These are phyloP conservation scores for Talaromyces atroroseus DNA, from an alignment of 2,329 filamentous ascomycete species.

Conservation along the genomic window DNA sequence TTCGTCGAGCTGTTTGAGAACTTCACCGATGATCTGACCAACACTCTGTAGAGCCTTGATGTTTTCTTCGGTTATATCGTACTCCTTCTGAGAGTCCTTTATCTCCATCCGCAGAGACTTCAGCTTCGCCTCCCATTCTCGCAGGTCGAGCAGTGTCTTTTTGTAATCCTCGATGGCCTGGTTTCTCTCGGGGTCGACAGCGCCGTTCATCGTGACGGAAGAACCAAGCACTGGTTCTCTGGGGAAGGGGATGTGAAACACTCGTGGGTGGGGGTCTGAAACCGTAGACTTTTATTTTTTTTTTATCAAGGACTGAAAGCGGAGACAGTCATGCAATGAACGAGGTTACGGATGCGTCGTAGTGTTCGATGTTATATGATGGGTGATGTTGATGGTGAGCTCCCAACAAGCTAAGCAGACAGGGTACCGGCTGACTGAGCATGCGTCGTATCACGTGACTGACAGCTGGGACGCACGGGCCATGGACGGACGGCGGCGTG, in stretches of 20 bases:
- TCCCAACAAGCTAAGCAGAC: too few relatives aligned
- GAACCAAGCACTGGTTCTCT: constrained; percentile 7
- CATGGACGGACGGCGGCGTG: neutral
- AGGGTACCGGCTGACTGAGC: constrained; percentile 1
- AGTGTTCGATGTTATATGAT: neutral
- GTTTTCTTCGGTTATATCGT: constrained; percentile 95
- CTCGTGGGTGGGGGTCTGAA: too few relatives aligned
- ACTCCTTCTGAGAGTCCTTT: constrained; percentile 90
- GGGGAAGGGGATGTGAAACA: neutral
- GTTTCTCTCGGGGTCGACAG: constrained; percentile 51
- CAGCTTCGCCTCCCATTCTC: constrained; percentile 98
- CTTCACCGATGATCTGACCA: constrained; percentile 98
- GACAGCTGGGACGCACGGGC: constrained; percentile 2
- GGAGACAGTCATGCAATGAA: neutral
- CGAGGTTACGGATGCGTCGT: neutral
- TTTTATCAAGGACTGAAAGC: neutral
- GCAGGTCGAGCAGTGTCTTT: constrained; percentile 79
- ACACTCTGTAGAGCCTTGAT: constrained; percentile 99
- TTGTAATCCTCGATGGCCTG: constrained; percentile 74
- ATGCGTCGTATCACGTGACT: constrained; percentile 10
- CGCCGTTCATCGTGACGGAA: constrained; percentile 32
- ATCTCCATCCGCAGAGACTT: constrained; percentile 92
- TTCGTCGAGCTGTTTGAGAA: constrained; percentile 96
- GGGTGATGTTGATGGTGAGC: neutral
- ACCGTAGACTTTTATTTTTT: neutral